Base-by-base conservation (phyloP, 805 yeast genomes). In the Pichia membranifaciens region DNA sequence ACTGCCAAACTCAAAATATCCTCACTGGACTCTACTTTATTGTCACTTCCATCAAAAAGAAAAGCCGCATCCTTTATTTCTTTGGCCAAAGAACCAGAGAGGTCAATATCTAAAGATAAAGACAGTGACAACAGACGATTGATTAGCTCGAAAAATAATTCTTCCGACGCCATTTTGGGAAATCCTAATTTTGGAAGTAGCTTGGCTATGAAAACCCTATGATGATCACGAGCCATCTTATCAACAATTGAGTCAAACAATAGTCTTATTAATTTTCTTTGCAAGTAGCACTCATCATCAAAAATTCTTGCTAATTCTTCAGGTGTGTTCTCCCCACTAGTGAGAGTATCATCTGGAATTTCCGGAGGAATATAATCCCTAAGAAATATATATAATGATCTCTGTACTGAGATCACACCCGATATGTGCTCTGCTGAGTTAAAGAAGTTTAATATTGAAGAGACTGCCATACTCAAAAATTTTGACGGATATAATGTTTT, bases 401-500 rank as follows among this genome's bases (percentile, higher is more conserved):
- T 82, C 43, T 74, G 64, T 17, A 80, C 67, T 4, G 71, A 10
- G 54, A 64, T 41, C 53, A 57, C 32, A 45, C 56, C 28, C 61
- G 54, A 28, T 33, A 44, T 41, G 51, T 64, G 65, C 5, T 66
- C 59, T 51, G 79, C 78, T 8, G 61, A 52, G 31, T 72, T 68
- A 15, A 79, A 60, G 31, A 78, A 73, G 42, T 79, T 79, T 44
- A 83, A 65, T 33, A 82, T 61, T 0, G 88, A 72, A 1, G 84
- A 61, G 0, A 81, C 74, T 0, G 82, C 78, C 76, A 87, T 83
- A 1, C 84, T 74, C 41, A 90, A 67, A 58, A 86, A 89, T 51
- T 84, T 78, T 0, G 96, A 84, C 7, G 97, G 96, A 58, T 82
- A 81, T 17, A 78, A 61, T 0, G 95, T 85, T 34, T 71, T 68